Evolutionary conservation across 495 filamentous ascomycete genomes (phyloP), one percentile per base, ranked within the genome.

Genomic region (Hypoxylon crocopeplum): DNA sequence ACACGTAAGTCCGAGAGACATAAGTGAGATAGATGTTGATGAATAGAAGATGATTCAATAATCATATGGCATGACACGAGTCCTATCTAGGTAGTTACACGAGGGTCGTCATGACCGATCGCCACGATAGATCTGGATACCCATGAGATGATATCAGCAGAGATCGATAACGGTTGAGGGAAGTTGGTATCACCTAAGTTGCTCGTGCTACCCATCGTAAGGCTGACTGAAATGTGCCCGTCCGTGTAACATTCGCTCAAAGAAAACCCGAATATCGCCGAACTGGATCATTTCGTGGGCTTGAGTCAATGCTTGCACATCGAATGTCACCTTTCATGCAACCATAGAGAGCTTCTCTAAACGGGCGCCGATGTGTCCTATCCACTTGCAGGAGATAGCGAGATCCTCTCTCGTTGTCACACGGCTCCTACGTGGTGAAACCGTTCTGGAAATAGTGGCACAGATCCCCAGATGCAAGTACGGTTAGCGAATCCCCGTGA

Each of bases 261-360:
- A 50, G 45, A 64, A 41, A 51, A 33, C 22, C 55, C 55, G 55
- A 64, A 52, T 59, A 59, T 56, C 45, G 39, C 55, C 50, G 55
- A 56, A 59, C 25, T 45, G 39, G 45, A 37, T 40, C n/a, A 53
- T 13, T 38, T 36, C 37, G 22, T 36, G 53, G 48, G 53, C 33
- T 7, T 39, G 4, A 36, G 27, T 22, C 51, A 11, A 47, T 24
- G 38, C 49, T n/a, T 50, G 50, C 49, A 55, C 15, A 13, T 45
- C 41, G 22, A 46, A 51, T 40, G 49, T 56, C 56, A 59, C 61
- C 49, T 49, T 24, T 32, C 34, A 33, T 46, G 25, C 44, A 16
- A 16, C 32, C 25, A 15, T 30, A 25, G 11, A n/a, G 10, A 38
- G 52, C 10, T 40, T 53, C 38, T 47, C 20, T 12, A 30, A 63